Percentiles rank a stretch among this genome's conserved stretches.
These are phyloP conservation scores for Boletus tylopilopsis DNA, from an alignment of 768 basidiomycete species.

Conservation along the genomic window DNA sequence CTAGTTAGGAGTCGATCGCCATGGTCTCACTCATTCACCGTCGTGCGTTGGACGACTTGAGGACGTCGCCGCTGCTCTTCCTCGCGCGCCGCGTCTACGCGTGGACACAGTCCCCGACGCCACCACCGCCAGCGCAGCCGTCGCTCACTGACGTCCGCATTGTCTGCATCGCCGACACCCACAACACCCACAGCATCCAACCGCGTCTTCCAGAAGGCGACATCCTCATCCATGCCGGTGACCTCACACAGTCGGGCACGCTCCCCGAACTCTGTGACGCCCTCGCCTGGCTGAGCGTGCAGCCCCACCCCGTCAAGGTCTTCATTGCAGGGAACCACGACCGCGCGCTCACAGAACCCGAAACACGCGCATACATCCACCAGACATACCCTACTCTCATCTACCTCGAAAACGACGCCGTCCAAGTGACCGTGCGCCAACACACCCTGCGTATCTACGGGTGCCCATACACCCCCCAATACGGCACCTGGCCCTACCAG, in stretches of 20 bases:
- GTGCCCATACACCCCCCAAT: constrained; percentile 36
- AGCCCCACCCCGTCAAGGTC: constrained; percentile 38
- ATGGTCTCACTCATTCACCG: not conserved
- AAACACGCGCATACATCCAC: constrained; percentile 13
- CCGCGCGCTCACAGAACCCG: constrained; percentile 19
- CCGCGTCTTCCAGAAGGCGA: constrained; percentile 35
- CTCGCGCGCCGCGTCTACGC: constrained; percentile 10
- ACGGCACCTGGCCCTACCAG: constrained; percentile 22
- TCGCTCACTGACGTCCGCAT: constrained; percentile 27
- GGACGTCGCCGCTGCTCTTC: constrained; percentile 9
- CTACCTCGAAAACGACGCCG: constrained; percentile 37
- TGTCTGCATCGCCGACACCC: constrained; percentile 41
- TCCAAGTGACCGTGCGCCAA: constrained; percentile 27
- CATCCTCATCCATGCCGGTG: constrained; percentile 40
- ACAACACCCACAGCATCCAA: constrained; percentile 28
- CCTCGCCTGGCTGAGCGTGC: constrained; percentile 30
- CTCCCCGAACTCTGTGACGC: constrained; percentile 27
- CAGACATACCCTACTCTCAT: constrained; percentile 26
- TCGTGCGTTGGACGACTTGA: constrained; percentile 4
- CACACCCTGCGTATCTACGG: constrained; percentile 35
- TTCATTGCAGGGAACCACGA: constrained; percentile 47
- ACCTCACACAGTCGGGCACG: constrained; percentile 38
- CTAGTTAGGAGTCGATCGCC: too few species aligned
- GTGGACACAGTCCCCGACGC: constrained; percentile 3
- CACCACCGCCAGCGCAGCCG: not conserved